Base-by-base conservation (phyloP, 768 basidiomycete species). In the Rhodotorula graminis region DNA sequence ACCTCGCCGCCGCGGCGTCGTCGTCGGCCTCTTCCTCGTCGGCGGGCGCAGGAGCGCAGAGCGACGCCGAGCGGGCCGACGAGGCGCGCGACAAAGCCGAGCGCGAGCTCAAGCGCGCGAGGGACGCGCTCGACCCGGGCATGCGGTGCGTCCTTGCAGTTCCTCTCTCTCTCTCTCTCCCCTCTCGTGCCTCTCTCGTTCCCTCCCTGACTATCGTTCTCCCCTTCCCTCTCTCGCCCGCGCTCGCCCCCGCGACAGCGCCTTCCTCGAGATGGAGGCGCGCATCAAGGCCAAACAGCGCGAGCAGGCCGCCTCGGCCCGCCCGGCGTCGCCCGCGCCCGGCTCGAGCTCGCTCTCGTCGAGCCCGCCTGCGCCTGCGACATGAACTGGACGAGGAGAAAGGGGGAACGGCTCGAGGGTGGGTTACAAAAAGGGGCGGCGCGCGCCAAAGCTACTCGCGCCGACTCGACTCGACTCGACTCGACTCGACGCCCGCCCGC, bases 221-320 rank as follows among this genome's bases (percentile, higher is more conserved):
- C 9, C 42, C 42, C 42, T 6, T n/a, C 50, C 12, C 23, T 14
- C 23, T 52, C 23, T 21, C 25, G 2, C 23, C 25, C 40, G 33
- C n/a, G n/a, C n/a, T n/a, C n/a, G n/a, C n/a, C n/a, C n/a, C n/a
- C n/a, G n/a, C n/a, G n/a, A n/a, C 57, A 67, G 66, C 19, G 71
- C 71, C 21, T 72, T 72, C 60, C 66, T 72, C 62, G 71, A 72
- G 55, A 72, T 72, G 71, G 71, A 72, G 33, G 71, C 66, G 2
- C 67, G 67, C 46, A 65, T 72, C 33, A 72, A 72, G 50, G 57
- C 55, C 42, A 72, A 67, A 49, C 65, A 67, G 49, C 53, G 53
- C 53, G 46, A 65, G 53, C 25, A 61, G 18, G 14, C 64, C 12
- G 25, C 63, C 14, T 3, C 63, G 18, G 33, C 33, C 21, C 15